A percentile compares a stretch with the other conserved stretches of the same genome.
These are phyloP conservation scores for Physcomitrellopsis africana DNA, from an alignment of 225 moss, liverwort and hornwort genomes.

Conservation along the genomic window DNA sequence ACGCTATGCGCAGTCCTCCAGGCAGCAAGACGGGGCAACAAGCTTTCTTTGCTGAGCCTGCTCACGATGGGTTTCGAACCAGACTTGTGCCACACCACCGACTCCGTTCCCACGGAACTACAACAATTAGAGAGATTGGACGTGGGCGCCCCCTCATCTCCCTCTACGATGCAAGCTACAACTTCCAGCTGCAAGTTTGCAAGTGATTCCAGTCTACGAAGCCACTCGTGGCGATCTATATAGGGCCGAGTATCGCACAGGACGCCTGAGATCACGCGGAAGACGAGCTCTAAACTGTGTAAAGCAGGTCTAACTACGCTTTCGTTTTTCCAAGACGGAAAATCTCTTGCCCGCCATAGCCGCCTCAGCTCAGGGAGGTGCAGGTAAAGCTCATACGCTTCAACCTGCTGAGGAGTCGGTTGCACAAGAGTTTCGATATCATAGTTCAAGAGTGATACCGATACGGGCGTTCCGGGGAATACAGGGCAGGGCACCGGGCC, in stretches of 20 bases:
- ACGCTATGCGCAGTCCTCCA: conserved; percentile 75
- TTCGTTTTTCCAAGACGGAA: conserved; percentile 61
- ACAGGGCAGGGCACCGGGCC: conserved; percentile 28
- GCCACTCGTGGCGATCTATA: conserved; percentile 74
- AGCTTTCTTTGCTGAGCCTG: conserved; percentile 61
- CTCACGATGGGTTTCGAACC: conserved; percentile 49
- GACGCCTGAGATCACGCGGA: conserved; percentile 67
- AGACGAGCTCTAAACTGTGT: conserved; percentile 77
- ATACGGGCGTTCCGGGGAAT: conserved; percentile 48
- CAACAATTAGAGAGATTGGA: conserved; percentile 28
- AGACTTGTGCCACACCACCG: conserved; percentile 59
- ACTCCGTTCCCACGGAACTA: conserved; percentile 36
- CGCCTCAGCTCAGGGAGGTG: conserved; percentile 63
- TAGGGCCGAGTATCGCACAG: conserved; percentile 65
- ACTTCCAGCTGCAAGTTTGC: conserved; percentile 77
- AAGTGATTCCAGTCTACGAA: conserved; percentile 68
- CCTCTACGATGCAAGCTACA: conserved; percentile 66
- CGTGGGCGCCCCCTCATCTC: conserved; percentile 64
- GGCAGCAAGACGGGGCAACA: conserved; percentile 63
- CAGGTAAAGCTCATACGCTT: conserved; percentile 71
- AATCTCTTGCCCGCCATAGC: conserved; percentile 47
- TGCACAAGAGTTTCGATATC: conserved; percentile 70
- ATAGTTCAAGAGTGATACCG: conserved; percentile 62
- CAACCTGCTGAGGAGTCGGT: conserved; percentile 65
- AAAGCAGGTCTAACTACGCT: conserved; percentile 64